These are phyloP conservation scores for Cystobasidium tubakii DNA, from an alignment of 768 basidiomycete species.

Conservation along the genomic window DNA sequence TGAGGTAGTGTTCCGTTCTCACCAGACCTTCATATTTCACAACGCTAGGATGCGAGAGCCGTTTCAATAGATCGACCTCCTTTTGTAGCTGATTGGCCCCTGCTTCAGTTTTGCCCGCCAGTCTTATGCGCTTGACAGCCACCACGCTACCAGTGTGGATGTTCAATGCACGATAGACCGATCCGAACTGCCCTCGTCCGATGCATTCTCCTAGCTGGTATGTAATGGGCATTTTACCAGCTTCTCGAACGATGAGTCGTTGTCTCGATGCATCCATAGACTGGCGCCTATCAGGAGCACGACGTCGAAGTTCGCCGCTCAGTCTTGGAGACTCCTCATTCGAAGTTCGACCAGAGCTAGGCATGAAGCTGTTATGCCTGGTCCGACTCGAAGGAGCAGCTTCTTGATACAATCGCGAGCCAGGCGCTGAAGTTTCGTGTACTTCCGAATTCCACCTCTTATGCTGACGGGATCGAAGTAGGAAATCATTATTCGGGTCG, in stretches of 20 bases:
- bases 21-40: conserved; percentile 97
- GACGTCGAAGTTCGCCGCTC: background rate
- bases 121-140: conserved; percentile 92
- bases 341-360: background rate
- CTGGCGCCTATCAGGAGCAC: conserved; percentile 24
- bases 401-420: background rate
- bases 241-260: conserved; percentile 70
- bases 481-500: background rate
- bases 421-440: conserved; percentile 10
- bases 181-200: conserved; percentile 91
- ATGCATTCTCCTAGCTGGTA: conserved; percentile 98
- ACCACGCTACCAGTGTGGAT: conserved; percentile 92
- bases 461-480: conserved; percentile 30
- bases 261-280: conserved; percentile 56
- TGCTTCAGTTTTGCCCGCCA: conserved; percentile 82
- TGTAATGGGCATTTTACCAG: conserved; percentile 69
- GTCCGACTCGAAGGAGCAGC: background rate
- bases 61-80: conserved; percentile 87
- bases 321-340: conserved; percentile 15
- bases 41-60: conserved; percentile 85
- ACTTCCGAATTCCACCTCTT: conserved; percentile 44
- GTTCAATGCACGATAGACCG: conserved; percentile 90
- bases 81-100: conserved; percentile 86
- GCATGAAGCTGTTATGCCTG: conserved; percentile 9
- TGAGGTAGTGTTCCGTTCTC: conserved; percentile 77